These are phyloP conservation scores for Skeletonema potamos DNA, from an alignment of 108 stramenopile species.

Conservation along the genomic window DNA sequence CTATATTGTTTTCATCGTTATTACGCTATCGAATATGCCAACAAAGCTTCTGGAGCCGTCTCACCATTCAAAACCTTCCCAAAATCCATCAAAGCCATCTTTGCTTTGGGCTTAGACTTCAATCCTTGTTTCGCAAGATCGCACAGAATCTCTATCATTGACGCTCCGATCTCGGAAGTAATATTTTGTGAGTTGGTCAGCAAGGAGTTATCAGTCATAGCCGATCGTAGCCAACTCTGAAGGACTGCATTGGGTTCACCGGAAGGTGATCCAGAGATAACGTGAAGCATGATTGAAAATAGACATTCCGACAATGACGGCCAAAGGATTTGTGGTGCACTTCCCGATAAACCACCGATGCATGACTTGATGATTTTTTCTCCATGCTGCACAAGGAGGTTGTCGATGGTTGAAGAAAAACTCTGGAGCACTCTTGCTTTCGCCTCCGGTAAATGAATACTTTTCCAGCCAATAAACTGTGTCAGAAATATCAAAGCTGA, in stretches of 20 bases:
- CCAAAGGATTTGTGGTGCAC: constrained; percentile 58
- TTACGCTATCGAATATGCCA: constrained; percentile 38
- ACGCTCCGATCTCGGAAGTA: constrained; percentile 10
- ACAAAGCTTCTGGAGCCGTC: constrained; percentile 38
- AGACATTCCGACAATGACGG: constrained; percentile 50
- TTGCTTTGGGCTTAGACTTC: constrained; percentile 52
- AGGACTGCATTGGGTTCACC: constrained; percentile 21
- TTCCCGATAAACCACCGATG: constrained; percentile 48
- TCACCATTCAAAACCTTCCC: constrained; percentile 58
- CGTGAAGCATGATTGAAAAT: constrained; percentile 44
- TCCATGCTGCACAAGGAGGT: constrained; percentile 46
- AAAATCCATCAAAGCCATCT: constrained; percentile 56
- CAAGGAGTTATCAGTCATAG: constrained; percentile 14
- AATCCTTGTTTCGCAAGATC: constrained; percentile 42
- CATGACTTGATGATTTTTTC: constrained; percentile 41
- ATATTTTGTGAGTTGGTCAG: neutral
- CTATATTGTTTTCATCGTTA: neutral
- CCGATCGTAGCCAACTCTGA: constrained; percentile 14
- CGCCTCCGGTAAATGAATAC: constrained; percentile 27
- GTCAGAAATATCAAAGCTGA: constrained; percentile 51
- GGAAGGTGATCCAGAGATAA: constrained; percentile 6
- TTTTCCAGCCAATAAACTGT: constrained; percentile 67
- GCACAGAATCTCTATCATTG: constrained; percentile 35
- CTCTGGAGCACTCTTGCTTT: neutral
- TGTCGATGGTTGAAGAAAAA: constrained; percentile 28